These are phyloP conservation scores for Plasmodium falciparum DNA, from an alignment of 169 alveolate genomes.

Conservation along the genomic window DNA sequence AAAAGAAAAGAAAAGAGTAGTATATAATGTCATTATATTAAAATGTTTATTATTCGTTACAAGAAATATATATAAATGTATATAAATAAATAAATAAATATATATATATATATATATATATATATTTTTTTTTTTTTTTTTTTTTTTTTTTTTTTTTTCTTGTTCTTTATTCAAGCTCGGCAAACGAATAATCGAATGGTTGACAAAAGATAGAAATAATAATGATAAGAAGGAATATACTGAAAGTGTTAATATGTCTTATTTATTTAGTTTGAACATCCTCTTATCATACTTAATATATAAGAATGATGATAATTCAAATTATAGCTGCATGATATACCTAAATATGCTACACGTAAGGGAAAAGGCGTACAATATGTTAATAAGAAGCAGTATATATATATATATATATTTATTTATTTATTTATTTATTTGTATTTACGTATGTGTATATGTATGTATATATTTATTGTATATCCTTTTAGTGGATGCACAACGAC, in stretches of 20 bases:
- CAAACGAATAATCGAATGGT: constrained; percentile 58
- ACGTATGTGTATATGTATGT: neutral
- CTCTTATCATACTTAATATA: constrained; percentile 61
- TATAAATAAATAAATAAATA: neutral
- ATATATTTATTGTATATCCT: neutral
- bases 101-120: neutral
- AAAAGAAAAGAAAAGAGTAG: neutral
- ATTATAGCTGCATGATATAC: constrained; percentile 47
- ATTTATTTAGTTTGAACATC: constrained; percentile 62
- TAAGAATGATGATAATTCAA: constrained; percentile 70
- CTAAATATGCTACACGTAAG: constrained; percentile 49
- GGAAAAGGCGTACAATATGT: neutral
- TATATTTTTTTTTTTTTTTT: too few relatives aligned
- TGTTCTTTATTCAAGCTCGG: constrained; percentile 30
- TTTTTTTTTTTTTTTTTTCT: neutral
- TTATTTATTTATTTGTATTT: neutral
- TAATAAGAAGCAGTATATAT: neutral
- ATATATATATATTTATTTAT: neutral
- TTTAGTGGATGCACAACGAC: constrained; percentile 63
- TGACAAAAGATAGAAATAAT: constrained; percentile 26
- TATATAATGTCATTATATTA: neutral
- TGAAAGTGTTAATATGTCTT: constrained; percentile 45
- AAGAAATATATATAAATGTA: neutral
- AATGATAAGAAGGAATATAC: constrained; percentile 19
- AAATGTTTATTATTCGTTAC: neutral